Evolutionary conservation across 495 filamentous ascomycete species (phyloP).

Genomic region (Delitschia confertaspora): DNA sequence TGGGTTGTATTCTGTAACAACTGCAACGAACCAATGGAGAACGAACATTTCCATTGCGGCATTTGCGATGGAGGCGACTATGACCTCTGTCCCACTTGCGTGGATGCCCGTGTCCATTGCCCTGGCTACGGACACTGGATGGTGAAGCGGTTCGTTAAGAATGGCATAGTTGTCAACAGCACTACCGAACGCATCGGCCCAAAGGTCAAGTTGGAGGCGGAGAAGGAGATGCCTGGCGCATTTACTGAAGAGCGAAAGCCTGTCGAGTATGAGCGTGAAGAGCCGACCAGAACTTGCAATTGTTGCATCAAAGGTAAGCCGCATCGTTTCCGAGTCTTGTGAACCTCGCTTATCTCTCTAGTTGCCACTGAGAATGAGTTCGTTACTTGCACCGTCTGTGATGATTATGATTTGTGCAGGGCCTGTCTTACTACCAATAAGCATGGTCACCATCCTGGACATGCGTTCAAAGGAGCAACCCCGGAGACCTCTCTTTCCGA

Average conservation of each 20-base stretch:
- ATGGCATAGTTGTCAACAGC: slow-evolving; percentile 73
- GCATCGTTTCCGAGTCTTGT: not conserved
- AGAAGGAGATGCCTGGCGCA: slow-evolving; percentile 39
- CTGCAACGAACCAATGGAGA: slow-evolving; percentile 66
- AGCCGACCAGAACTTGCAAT: slow-evolving; percentile 78
- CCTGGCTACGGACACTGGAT: slow-evolving; percentile 75
- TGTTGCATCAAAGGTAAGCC: slow-evolving; percentile 68
- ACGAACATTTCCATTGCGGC: slow-evolving; percentile 88
- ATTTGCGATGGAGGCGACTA: slow-evolving; percentile 90
- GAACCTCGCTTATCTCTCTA: slow-evolving; percentile 30
- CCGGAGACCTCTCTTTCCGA: slow-evolving; percentile 47
- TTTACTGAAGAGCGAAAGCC: slow-evolving; percentile 36
- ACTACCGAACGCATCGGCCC: slow-evolving; percentile 69
- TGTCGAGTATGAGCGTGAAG: slow-evolving; percentile 24
- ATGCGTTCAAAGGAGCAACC: slow-evolving; percentile 63
- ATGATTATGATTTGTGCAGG: slow-evolving; percentile 88
- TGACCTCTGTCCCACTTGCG: slow-evolving; percentile 78
- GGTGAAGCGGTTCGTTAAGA: slow-evolving; percentile 75
- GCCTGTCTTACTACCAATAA: slow-evolving; percentile 62
- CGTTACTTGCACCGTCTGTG: slow-evolving; percentile 75
- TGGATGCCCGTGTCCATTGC: slow-evolving; percentile 67
- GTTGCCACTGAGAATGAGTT: slow-evolving; percentile 69
- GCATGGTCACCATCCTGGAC: slow-evolving; percentile 90
- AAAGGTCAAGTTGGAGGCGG: slow-evolving; percentile 37
- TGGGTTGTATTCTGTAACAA: slow-evolving; percentile 86